Base-by-base conservation (phyloP, 1,139 yeast species). In the Suhomyces taliae region DNA sequence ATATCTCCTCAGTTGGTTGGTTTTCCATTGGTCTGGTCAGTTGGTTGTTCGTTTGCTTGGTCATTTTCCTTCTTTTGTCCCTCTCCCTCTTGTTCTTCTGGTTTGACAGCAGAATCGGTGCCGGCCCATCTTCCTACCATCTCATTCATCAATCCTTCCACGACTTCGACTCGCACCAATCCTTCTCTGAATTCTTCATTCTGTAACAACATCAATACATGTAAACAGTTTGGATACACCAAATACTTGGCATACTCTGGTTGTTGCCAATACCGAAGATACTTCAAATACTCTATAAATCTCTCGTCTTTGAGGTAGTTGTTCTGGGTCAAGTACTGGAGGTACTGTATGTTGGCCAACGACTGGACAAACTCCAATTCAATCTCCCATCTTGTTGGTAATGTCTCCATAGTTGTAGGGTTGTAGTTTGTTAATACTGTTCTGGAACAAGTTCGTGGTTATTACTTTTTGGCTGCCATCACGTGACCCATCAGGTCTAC, bases 341-440 rank as follows among this genome's bases (percentile, higher is more conserved):
- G 70, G 57, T 88, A 87, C 63, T 83, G 90, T 38, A 89, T 83
- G 61, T 87, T 88, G 15, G 91, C 82, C 42, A 87, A 72, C n/a
- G 91, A 82, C 64, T 87, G 96, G 7, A 87, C 89, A 64, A 87
- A 88, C 69, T 87, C 95, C 33, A 87, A 74, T 59, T 87, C 95
- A 33, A 87, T 81, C 57, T 87, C 95, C 88, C 91, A 87, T 54
- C 95, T 65, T 9, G 87, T 79, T 11, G 95, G 93, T 27, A 85
- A 53, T 26, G 51, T 44, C 14, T 47, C 50, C 46, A 44, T 47
- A 8, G 29, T 40, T 27, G 12, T 34, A n/a, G 8, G 8, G 19
- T 34, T 34, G 24, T 9, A 32, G 34, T 14, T 14, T 2, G 15
- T 14, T 14, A 14, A 14, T 32, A 6, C 4, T 14, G 39, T 11